Percentiles rank a stretch among this genome's conserved stretches.
Evolutionary conservation across 371 early-diverging fungal species (phyloP).

Genomic region (Gilbertella persicaria): DNA sequence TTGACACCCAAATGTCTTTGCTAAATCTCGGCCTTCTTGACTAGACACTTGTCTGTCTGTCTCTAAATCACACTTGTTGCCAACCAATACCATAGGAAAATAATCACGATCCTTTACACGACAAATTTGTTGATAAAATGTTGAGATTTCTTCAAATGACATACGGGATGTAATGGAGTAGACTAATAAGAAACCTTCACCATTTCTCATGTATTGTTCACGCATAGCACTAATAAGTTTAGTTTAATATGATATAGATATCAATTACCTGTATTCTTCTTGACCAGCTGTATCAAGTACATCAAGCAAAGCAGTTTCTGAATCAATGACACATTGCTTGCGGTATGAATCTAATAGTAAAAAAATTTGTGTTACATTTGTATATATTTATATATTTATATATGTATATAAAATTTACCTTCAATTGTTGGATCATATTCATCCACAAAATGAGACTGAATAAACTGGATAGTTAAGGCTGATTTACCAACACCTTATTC

Average conservation of each 20-base stretch:
- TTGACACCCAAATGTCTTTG: constrained; percentile 29
- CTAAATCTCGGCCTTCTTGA: constrained; percentile 34
- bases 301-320: constrained; percentile 80
- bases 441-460: constrained; percentile 87
- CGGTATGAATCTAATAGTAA: constrained; percentile 80
- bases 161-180: constrained; percentile 77
- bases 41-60: constrained; percentile 63
- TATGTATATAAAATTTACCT: constrained; percentile 33
- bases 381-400: too few species aligned
- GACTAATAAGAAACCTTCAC: constrained; percentile 44
- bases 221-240: constrained; percentile 61
- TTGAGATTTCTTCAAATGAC: constrained; percentile 81
- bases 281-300: constrained; percentile 95
- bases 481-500: constrained; percentile 76
- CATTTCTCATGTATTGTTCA: constrained; percentile 79
- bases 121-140: constrained; percentile 77
- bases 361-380: not conserved
- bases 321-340: constrained; percentile 86
- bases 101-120: constrained; percentile 81
- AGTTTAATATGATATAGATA: not conserved
- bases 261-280: constrained; percentile 78
- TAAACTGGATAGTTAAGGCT: constrained; percentile 88
- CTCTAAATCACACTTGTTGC: constrained; percentile 94
- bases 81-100: constrained; percentile 93
- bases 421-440: constrained; percentile 95